Evolutionary conservation across 1,284 basidiomycete genomes (phyloP), one percentile per base, ranked within the genome.

Genomic region (Ganoderma lingzhi): DNA sequence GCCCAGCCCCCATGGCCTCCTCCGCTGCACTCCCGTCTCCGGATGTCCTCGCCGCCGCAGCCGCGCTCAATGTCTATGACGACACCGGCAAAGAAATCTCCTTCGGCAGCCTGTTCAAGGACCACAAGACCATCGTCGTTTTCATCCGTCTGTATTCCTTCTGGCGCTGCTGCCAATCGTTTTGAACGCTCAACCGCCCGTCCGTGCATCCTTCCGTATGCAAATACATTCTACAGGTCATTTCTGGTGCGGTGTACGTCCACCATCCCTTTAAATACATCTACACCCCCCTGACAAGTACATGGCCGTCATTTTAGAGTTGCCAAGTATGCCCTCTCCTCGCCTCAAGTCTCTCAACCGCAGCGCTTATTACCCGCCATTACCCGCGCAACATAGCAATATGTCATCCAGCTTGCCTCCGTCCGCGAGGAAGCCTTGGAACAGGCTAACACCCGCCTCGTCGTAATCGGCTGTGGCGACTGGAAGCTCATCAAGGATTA

Each of bases 391-490:
- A 37, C 41, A 64, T 70, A 91, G 86, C 82, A 82, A 75, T 92
- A 90, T 73, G 84, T 91, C 23, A 76, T 82, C 42, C 81, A 86
- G 63, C 81, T 92, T 1, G 82, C 84, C 9, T 73, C 80, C 0
- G 80, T 90, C 2, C 78, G 84, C 6, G 71, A 80, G 23, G 83
- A 84, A 5, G 79, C 82, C 0, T 78, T 93, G 9, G 78, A 82
- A 2, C 75, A 78, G 19, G 84, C 87, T 0, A 78, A 77, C 14
- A 77, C 79, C 12, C 83, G 83, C 55, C 81, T 92, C 4, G 81
- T 87, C 2, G 76, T 92, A 32, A 80, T 93, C 53, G 90, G 91
- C 2, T 92, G 90, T 72, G 91, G 91, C 2, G 85, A 88, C 37
- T 88, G 85, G 82, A 74, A 84, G 32, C 79, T 86, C 10, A 88